phyloP scores from a whole-genome alignment of 1,284 basidiomycete genomes.

The Peniophora sp. region DNA sequence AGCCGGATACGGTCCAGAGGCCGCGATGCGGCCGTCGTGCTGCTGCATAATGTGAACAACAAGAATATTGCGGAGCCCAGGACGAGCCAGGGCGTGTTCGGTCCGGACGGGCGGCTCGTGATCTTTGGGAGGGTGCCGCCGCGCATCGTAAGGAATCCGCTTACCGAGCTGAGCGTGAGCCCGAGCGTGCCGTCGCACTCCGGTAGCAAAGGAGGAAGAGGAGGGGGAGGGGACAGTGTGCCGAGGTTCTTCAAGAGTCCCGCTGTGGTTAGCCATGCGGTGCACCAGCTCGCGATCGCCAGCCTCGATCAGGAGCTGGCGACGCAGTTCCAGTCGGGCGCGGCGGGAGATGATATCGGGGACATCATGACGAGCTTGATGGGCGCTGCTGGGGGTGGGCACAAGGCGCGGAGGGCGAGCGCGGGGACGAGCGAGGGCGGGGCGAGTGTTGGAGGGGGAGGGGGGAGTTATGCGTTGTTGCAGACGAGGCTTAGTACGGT shows the following conservation, averaged over 20 bases:
- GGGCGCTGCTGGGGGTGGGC: constrained; percentile 40
- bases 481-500: constrained; percentile 51
- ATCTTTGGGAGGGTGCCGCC: constrained; percentile 78
- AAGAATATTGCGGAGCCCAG: constrained; percentile 77
- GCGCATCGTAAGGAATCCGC: constrained; percentile 53
- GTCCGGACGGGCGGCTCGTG: constrained; percentile 80
- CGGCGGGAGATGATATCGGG: constrained; percentile 38
- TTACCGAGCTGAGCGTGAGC: constrained; percentile 41
- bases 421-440: constrained; percentile 22
- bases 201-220: not conserved
- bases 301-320: constrained; percentile 49
- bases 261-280: constrained; percentile 58
- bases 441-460: too few species aligned
- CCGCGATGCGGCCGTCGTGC: constrained; percentile 41
- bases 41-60: constrained; percentile 50
- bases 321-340: constrained; percentile 23
- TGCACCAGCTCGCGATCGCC: constrained; percentile 50
- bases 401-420: constrained; percentile 28
- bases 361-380: constrained; percentile 70
- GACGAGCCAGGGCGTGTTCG: constrained; percentile 78
- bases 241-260: constrained; percentile 52
- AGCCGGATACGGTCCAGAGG: too few species aligned
- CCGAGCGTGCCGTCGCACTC: constrained; percentile 26
- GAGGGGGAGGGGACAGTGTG: constrained; percentile 16
- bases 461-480: constrained; percentile 33